Percentiles rank a stretch among this genome's conserved stretches.
Evolutionary conservation across 345 rosid genomes (phyloP).

Genomic region (Clausena lansium): DNA sequence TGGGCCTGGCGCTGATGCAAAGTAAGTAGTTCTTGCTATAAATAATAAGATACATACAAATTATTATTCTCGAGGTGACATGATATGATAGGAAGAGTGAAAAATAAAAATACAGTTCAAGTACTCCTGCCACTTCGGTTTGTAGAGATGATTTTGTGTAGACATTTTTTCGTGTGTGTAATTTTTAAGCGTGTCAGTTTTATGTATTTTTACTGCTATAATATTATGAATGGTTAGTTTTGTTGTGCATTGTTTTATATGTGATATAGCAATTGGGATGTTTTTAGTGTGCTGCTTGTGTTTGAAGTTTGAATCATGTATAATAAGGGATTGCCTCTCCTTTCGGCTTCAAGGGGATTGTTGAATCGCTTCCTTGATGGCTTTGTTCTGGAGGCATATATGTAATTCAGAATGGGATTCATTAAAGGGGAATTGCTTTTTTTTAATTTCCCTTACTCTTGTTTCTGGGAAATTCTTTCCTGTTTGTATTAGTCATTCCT

Average conservation of each 20-base stretch:
- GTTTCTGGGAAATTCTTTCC: not conserved
- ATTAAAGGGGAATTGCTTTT: not conserved
- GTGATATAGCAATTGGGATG: not conserved
- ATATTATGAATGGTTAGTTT: not conserved
- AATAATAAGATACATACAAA: not conserved
- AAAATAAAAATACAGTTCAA: too few relatives aligned
- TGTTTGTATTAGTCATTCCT: not conserved
- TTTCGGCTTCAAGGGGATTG: not conserved
- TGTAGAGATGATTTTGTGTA: too few relatives aligned
- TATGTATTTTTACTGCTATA: not conserved
- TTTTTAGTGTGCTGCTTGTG: not conserved
- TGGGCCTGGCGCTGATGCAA: conserved; percentile 34
- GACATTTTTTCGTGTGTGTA: too few relatives aligned
- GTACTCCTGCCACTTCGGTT: too few relatives aligned
- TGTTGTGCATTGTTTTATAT: not conserved
- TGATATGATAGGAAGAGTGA: not conserved
- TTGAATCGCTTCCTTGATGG: not conserved
- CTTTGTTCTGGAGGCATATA: conserved; percentile 5
- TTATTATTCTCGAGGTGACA: not conserved
- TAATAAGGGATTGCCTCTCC: not conserved
- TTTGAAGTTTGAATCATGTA: not conserved
- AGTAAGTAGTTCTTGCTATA: conserved; percentile 21
- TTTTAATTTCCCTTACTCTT: not conserved
- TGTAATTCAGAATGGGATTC: not conserved
- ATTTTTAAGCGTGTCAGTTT: not conserved